Conservation (phyloP, 2,329 filamentous ascomycete species). For the Fusarium beomiforme region DNA sequence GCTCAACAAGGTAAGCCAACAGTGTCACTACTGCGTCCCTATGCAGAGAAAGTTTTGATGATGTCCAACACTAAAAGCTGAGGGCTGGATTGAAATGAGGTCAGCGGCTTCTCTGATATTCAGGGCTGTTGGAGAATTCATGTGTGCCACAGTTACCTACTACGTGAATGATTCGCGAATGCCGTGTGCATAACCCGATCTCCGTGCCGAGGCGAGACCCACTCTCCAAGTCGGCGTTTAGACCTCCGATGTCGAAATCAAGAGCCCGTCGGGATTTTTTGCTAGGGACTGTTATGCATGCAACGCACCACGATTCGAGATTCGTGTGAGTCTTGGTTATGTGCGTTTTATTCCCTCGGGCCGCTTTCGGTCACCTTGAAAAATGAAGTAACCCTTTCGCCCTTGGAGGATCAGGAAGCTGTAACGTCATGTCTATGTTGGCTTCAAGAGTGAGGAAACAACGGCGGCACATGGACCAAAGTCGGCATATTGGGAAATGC, state of each 20-base stretch:
- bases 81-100: constrained; percentile 10
- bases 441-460: not conserved
- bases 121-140: constrained; percentile 8
- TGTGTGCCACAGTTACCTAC: not conserved
- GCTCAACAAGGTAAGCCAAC: not conserved
- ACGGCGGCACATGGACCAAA: constrained; percentile 21
- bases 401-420: not conserved
- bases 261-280: constrained; percentile 14
- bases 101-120: constrained; percentile 8
- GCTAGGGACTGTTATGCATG: not conserved
- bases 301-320: not conserved
- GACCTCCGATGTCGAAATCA: constrained; percentile 29
- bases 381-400: not conserved
- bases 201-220: constrained; percentile 33
- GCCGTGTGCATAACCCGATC: constrained; percentile 25
- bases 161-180: not conserved
- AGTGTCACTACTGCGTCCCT: not conserved
- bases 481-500: constrained; percentile 34
- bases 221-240: constrained; percentile 25
- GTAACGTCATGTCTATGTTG: constrained; percentile 7
- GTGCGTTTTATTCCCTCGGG: constrained; percentile 4
- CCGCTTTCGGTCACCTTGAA: not conserved
- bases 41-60: not conserved
- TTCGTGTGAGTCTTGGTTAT: not conserved
- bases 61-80: not conserved